These are phyloP conservation scores for Breynia disticha DNA, from an alignment of 441 rosid species.

Conservation along the genomic window DNA sequence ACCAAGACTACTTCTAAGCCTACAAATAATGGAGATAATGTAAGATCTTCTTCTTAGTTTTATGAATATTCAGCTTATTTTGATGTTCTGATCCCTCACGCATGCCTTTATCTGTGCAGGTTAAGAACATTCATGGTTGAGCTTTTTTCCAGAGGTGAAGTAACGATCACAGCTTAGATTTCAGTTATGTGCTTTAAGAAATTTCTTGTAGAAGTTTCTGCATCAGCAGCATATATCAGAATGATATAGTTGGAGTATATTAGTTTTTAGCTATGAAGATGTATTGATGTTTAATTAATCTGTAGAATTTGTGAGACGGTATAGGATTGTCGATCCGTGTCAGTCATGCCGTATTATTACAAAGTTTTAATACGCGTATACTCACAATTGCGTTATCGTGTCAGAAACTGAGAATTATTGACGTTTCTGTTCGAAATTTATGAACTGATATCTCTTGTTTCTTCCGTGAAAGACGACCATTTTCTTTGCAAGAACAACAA, in stretches of 20 bases:
- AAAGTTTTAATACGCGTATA: too few relatives aligned
- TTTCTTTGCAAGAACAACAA: too few relatives aligned
- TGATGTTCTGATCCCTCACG: not conserved
- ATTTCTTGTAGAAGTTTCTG: not conserved
- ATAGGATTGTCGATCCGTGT: not conserved
- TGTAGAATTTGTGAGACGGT: not conserved
- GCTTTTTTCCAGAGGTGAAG: conserved; percentile 1
- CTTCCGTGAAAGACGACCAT: too few relatives aligned
- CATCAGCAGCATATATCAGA: not conserved
- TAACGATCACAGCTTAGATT: not conserved
- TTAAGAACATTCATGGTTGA: conserved; percentile 23
- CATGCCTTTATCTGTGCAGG: conserved; percentile 23
- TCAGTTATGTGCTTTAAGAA: not conserved
- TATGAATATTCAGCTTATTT: not conserved
- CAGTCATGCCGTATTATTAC: too few relatives aligned
- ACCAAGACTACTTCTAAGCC: conserved; percentile 8
- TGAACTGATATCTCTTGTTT: too few relatives aligned
- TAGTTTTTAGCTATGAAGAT: not conserved
- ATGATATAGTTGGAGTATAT: not conserved
- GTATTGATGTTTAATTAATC: too few relatives aligned
- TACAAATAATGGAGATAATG: conserved; percentile 5
- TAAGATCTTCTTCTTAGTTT: conserved; percentile 4
- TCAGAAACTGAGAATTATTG: too few relatives aligned
- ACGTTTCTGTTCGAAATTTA: too few relatives aligned
- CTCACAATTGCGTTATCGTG: too few relatives aligned